These are phyloP conservation scores for Truncatella angustata DNA, from an alignment of 2,329 filamentous ascomycete species.

Conservation along the genomic window DNA sequence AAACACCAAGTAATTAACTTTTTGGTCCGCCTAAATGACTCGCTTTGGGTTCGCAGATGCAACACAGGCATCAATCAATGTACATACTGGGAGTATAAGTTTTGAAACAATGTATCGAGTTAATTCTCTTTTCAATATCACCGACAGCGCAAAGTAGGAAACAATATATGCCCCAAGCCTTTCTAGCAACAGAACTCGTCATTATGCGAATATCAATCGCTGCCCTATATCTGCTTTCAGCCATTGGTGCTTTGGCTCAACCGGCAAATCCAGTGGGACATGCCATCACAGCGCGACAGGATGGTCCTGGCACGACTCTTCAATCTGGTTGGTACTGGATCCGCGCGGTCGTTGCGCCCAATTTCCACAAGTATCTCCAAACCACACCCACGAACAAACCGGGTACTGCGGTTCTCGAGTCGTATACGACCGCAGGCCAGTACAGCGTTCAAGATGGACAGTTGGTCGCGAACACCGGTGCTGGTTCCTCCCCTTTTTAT, in stretches of 20 bases:
- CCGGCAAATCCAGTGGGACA: neutral
- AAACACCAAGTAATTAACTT: too few species aligned
- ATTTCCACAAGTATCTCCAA: constrained; percentile 56
- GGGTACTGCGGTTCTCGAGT: constrained; percentile 49
- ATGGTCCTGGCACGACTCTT: constrained; percentile 32
- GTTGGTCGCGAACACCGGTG: constrained; percentile 48
- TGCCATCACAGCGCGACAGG: neutral
- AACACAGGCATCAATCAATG: too few species aligned
- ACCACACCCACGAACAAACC: constrained; percentile 40
- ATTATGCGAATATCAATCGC: neutral
- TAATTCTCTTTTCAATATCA: too few species aligned
- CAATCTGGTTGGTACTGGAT: constrained; percentile 55
- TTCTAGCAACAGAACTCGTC: neutral
- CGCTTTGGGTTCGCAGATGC: too few species aligned
- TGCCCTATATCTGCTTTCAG: neutral
- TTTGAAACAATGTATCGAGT: too few species aligned
- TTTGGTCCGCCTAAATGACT: too few species aligned
- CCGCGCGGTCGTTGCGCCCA: constrained; percentile 54
- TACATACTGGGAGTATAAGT: too few species aligned
- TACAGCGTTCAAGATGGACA: constrained; percentile 56
- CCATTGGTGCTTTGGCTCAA: neutral
- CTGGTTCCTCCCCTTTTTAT: constrained; percentile 37
- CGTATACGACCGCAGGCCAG: constrained; percentile 54
- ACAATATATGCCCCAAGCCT: neutral
- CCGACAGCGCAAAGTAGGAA: too few species aligned